These are phyloP conservation scores for Fusarium secorum DNA, from an alignment of 2,329 filamentous ascomycete species.

Conservation along the genomic window DNA sequence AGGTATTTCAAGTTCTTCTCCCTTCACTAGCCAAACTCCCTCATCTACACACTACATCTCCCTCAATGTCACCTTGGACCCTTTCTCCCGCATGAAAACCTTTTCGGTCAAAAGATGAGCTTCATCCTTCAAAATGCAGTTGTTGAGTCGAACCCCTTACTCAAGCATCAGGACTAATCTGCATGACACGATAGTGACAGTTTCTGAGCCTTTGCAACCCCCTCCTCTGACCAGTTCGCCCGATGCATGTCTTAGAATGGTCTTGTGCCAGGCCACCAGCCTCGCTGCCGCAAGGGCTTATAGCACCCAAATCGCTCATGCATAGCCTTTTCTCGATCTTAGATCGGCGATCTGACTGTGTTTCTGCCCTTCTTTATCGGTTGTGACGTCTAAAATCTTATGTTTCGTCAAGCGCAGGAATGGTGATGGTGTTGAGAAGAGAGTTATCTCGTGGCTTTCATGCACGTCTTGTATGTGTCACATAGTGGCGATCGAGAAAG, in stretches of 20 bases:
- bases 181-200: neutral
- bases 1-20: neutral
- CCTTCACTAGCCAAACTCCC: neutral
- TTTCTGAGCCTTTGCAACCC: constrained; percentile 4
- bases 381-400: constrained; percentile 17
- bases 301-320: constrained; percentile 3
- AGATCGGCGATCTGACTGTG: constrained; percentile 19
- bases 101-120: neutral
- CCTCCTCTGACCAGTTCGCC: constrained; percentile 18
- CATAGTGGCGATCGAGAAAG: constrained; percentile 15
- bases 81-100: neutral
- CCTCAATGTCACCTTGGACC: neutral
- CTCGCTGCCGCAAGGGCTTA: constrained; percentile 9
- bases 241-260: constrained; percentile 22
- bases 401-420: constrained; percentile 16
- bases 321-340: neutral
- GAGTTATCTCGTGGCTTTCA: constrained; percentile 1
- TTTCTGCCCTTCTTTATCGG: constrained; percentile 1
- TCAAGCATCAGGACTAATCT: neutral
- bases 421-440: constrained; percentile 12
- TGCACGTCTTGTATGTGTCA: neutral
- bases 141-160: constrained; percentile 21
- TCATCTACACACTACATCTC: neutral
- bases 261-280: constrained; percentile 10
- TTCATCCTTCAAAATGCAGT: neutral